Conservation (phyloP, 306 rosid genomes). For the Quercus agrifolia region DNA sequence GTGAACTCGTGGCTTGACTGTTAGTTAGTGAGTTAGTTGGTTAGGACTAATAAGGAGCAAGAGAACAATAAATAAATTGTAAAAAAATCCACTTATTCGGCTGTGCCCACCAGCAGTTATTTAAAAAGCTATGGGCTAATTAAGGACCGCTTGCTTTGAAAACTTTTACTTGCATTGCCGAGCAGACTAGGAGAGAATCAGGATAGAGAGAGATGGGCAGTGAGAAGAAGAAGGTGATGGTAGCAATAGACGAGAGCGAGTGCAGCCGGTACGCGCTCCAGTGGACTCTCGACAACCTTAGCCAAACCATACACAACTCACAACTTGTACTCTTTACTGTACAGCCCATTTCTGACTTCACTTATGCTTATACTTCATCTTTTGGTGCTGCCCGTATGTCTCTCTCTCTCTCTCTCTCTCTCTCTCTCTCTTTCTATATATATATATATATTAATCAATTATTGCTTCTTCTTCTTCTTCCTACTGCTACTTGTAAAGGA, state of each 20-base stretch:
- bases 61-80: too few relatives aligned
- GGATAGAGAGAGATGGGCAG: background rate
- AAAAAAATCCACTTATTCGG: too few relatives aligned
- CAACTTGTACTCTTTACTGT: slow-evolving; percentile 31
- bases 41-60: too few relatives aligned
- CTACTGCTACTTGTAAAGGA: background rate
- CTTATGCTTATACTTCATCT: slow-evolving; percentile 21
- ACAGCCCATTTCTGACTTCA: slow-evolving; percentile 10
- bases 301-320: slow-evolving; percentile 14
- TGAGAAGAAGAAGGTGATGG: slow-evolving; percentile 30
- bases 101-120: too few relatives aligned
- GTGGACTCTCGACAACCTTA: slow-evolving; percentile 25
- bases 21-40: too few relatives aligned
- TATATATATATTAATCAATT: background rate
- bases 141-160: too few relatives aligned
- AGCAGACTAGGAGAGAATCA: too few relatives aligned
- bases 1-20: too few relatives aligned
- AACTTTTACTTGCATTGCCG: too few relatives aligned
- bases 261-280: slow-evolving; percentile 27
- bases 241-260: slow-evolving; percentile 30
- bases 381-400: slow-evolving; percentile 23
- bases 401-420: background rate
- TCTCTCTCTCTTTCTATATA: background rate
- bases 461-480: background rate
- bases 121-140: too few relatives aligned